Evolutionary conservation across 176 grass and related monocot species (phyloP).

Genomic region (Aegilops speltoides): DNA sequence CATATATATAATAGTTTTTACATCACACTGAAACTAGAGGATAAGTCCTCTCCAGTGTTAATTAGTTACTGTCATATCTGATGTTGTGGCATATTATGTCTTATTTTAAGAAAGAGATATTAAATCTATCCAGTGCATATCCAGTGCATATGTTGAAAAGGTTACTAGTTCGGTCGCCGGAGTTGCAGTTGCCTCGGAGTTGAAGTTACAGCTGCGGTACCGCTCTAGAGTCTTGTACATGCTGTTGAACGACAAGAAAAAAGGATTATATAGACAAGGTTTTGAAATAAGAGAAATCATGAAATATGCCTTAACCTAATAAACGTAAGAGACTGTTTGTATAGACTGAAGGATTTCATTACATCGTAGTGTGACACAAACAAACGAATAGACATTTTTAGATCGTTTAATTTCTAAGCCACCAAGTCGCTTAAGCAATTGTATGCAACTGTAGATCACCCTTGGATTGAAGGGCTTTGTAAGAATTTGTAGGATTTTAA

Average conservation of each 20-base stretch:
- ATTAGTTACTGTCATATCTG: background rate
- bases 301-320: background rate
- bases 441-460: no score
- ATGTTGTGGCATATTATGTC: no score
- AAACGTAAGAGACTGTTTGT: background rate
- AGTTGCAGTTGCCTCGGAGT: conserved; percentile 41
- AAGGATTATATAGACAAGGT: background rate
- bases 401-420: no score
- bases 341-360: no score
- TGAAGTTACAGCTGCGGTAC: conserved; percentile 72
- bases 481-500: no score
- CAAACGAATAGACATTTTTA: no score
- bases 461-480: no score
- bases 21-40: background rate
- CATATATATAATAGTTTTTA: background rate
- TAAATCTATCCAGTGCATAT: background rate
- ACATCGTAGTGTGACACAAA: no score
- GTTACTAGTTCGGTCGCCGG: conserved; percentile 63
- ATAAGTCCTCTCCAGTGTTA: background rate
- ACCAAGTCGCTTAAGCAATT: no score
- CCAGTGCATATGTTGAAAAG: background rate
- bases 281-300: background rate
- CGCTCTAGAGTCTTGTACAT: conserved; percentile 80
- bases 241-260: conserved; percentile 35
- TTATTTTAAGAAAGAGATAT: background rate